These are phyloP conservation scores for Colletotrichum chrysophilum DNA, from an alignment of 2,329 filamentous ascomycete genomes.

Conservation along the genomic window DNA sequence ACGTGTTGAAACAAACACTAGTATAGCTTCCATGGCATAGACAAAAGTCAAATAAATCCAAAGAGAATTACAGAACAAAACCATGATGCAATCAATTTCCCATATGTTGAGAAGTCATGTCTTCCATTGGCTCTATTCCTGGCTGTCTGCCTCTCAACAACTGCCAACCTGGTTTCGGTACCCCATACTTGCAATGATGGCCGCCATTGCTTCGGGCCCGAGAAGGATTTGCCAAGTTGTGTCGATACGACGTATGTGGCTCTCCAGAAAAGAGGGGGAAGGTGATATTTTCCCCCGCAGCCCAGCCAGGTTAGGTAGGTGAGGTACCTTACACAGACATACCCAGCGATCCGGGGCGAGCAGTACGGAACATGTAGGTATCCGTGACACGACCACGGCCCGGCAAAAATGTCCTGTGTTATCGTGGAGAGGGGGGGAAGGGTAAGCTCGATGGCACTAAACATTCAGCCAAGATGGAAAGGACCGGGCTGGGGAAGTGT, in stretches of 20 bases:
- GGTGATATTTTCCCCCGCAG: neutral
- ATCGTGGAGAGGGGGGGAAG: neutral
- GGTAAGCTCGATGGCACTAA: neutral
- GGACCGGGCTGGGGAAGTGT: neutral
- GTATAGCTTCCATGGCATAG: neutral
- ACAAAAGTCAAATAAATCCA: neutral
- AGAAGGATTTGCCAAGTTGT: constrained; percentile 2
- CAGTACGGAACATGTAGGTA: neutral
- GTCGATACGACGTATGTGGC: neutral
- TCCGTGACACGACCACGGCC: neutral
- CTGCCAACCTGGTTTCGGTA: neutral
- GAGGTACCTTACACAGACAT: neutral
- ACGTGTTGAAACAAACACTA: neutral
- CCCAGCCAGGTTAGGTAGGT: neutral
- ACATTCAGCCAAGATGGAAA: neutral
- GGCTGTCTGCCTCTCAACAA: neutral
- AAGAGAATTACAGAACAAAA: neutral
- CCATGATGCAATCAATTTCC: neutral
- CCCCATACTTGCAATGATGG: neutral
- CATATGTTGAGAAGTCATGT: neutral
- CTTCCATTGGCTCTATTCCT: too few relatives aligned
- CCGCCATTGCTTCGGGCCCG: neutral
- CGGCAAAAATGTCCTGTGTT: neutral
- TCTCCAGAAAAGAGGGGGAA: neutral
- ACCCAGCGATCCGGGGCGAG: neutral